Evolutionary conservation across 176 grass and related monocot genomes (phyloP), one percentile per base, ranked within the genome.

Genomic region (Triticum dicoccoides): DNA sequence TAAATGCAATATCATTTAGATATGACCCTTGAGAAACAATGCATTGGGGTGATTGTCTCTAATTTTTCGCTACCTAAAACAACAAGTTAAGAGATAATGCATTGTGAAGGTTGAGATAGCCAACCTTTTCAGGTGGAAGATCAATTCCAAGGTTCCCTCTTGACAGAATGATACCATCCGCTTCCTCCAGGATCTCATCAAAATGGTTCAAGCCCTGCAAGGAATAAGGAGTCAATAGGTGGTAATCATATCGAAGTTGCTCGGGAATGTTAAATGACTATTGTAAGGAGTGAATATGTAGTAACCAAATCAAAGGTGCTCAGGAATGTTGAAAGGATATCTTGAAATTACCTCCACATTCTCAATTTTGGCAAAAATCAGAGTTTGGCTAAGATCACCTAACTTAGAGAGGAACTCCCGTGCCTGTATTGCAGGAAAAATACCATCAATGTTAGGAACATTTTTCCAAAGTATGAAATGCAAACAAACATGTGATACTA

Each of bases 281-380:
- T 32, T 21, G 87, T 76, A 82, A 77, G 45, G 8, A 51, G 78
- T 25, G 68, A 62, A 78, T 69, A 83, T 54, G 47, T 42, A 41
- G 25, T 41, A 35, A 34, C 86, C 1, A 80, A 90, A 33, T 30
- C 1, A 33, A 78, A 47, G 69, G 68, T 35, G 32, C 56, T 73
- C 32, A 65, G 13, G 33, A 81, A 69, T 76, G 6, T 52, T 20
- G 24, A 88, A 77, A 8, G 3, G 44, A 14, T 25, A 85, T 80
- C 44, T 65, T 80, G 38, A 13, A 87, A 83, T 59, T 89, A 99
- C 97, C 97, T 99, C 97, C 61, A 95, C 85, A 69, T 96, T 99
- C 86, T 99, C 97, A 76, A 97, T 97, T 90, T 99, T 99, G 24
- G 97, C 97, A 89, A 97, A 96, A 79, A 99, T 99, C 83, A 95